Percentiles rank a stretch among this genome's conserved stretches.
These are phyloP conservation scores for Colletotrichum tanaceti DNA, from an alignment of 2,329 filamentous ascomycete genomes.

Conservation along the genomic window DNA sequence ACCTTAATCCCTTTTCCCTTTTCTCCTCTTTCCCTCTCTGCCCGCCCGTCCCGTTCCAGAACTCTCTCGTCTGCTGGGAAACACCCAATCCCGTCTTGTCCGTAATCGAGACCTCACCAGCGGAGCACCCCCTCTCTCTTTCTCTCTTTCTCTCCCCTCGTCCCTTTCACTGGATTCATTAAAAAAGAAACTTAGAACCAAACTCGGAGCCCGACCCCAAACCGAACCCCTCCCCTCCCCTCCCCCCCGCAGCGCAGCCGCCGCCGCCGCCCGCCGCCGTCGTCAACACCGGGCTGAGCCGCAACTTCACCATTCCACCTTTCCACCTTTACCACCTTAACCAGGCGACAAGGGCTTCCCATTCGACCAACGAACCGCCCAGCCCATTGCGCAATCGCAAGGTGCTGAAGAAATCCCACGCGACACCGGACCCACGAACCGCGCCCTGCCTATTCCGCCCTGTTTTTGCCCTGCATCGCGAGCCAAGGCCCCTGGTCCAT, in stretches of 20 bases:
- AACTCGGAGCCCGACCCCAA: background rate
- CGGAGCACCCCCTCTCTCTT: background rate
- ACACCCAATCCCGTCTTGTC: slow-evolving; percentile 20
- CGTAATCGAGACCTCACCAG: slow-evolving; percentile 23
- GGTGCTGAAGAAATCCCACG: slow-evolving; percentile 24
- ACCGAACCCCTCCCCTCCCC: background rate
- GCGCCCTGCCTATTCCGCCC: slow-evolving; percentile 3
- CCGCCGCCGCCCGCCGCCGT: slow-evolving; percentile 17
- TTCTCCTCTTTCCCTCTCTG: background rate
- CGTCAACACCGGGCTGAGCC: slow-evolving; percentile 35
- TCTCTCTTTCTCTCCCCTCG: too few species aligned
- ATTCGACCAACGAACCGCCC: slow-evolving; percentile 17
- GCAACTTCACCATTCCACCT: slow-evolving; percentile 14
- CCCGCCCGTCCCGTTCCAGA: background rate
- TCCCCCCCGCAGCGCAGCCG: background rate
- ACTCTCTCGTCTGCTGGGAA: background rate
- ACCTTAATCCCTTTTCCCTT: slow-evolving; percentile 20
- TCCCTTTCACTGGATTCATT: slow-evolving; percentile 4
- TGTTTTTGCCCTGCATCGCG: slow-evolving; percentile 17
- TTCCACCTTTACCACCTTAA: slow-evolving; percentile 12
- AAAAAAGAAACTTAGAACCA: too few species aligned
- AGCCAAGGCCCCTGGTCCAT: slow-evolving; percentile 1
- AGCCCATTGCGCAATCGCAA: slow-evolving; percentile 36
- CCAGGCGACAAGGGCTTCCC: slow-evolving; percentile 3
- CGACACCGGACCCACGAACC: background rate